phyloP scores from a whole-genome alignment of 2,329 filamentous ascomycete genomes.

The Verruconis gallopava region DNA sequence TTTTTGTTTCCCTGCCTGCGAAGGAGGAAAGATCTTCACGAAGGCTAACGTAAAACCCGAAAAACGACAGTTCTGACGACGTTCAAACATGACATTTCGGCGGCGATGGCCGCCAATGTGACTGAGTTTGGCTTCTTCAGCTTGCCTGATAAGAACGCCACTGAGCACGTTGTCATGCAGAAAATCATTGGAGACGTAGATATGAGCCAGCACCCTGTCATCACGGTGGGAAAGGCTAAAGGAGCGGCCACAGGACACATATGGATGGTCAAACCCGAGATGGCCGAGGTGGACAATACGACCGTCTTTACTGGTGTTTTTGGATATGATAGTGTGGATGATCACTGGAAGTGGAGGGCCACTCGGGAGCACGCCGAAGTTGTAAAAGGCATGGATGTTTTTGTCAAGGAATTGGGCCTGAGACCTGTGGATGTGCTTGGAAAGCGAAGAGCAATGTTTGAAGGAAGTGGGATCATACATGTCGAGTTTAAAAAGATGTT shows the following conservation, averaged over 20 bases:
- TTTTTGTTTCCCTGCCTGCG: too few species aligned
- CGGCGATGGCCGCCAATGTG: neutral
- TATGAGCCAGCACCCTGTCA: neutral
- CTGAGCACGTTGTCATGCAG: neutral
- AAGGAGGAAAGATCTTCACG: too few species aligned
- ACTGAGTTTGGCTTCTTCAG: neutral
- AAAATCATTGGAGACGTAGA: neutral
- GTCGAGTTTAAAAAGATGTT: slow-evolving; percentile 1
- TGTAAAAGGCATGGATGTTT: neutral
- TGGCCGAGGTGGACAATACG: neutral
- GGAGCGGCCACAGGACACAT: neutral
- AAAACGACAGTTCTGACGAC: neutral
- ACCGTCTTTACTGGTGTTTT: neutral
- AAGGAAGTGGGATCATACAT: neutral
- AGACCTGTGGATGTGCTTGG: neutral
- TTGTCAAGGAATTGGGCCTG: neutral
- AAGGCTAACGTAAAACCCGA: too few species aligned
- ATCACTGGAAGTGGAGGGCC: neutral
- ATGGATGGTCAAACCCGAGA: neutral
- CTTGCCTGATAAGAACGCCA: neutral
- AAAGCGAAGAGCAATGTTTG: neutral
- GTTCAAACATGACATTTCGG: neutral
- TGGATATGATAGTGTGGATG: neutral
- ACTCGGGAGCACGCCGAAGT: neutral
- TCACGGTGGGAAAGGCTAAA: neutral